Evolutionary conservation across 1,284 basidiomycete genomes (phyloP).

Genomic region (Pascua sp.): DNA sequence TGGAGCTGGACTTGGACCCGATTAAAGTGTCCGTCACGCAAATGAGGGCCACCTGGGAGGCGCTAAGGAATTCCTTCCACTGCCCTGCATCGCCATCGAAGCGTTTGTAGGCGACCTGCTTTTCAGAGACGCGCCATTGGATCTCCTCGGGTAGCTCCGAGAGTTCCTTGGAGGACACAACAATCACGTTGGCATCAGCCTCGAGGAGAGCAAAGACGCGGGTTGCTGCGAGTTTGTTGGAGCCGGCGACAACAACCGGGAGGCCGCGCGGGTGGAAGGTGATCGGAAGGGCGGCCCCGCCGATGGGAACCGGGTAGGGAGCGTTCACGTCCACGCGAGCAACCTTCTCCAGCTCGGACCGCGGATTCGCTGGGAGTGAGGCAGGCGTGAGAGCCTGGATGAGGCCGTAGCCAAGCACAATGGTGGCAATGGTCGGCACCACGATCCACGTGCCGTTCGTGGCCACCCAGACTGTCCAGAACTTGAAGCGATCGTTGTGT

Average conservation of each 20-base stretch:
- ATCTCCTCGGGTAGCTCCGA: slow-evolving; percentile 65
- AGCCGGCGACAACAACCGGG: slow-evolving; percentile 68
- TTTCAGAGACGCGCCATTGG: slow-evolving; percentile 58
- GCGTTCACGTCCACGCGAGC: neutral
- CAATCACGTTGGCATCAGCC: slow-evolving; percentile 68
- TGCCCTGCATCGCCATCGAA: slow-evolving; percentile 26
- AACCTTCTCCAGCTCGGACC: neutral
- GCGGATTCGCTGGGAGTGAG: neutral
- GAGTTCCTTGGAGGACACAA: slow-evolving; percentile 54
- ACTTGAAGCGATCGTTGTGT: slow-evolving; percentile 61
- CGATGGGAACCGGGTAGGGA: slow-evolving; percentile 30
- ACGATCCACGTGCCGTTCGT: slow-evolving; percentile 61
- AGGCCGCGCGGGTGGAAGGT: slow-evolving; percentile 61
- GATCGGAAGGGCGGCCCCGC: slow-evolving; percentile 72
- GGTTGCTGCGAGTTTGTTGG: slow-evolving; percentile 70
- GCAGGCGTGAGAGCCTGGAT: slow-evolving; percentile 19
- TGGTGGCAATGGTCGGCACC: slow-evolving; percentile 31
- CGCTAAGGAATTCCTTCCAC: slow-evolving; percentile 15
- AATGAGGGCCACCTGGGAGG: slow-evolving; percentile 55
- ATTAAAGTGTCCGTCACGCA: slow-evolving; percentile 68
- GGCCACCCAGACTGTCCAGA: slow-evolving; percentile 64
- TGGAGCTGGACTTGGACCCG: slow-evolving; percentile 26
- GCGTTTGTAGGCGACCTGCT: slow-evolving; percentile 56
- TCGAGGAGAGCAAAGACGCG: slow-evolving; percentile 78
- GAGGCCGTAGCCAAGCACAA: slow-evolving; percentile 34